phyloP scores from a whole-genome alignment of 345 rosid species.

The Populus pruinosa region DNA sequence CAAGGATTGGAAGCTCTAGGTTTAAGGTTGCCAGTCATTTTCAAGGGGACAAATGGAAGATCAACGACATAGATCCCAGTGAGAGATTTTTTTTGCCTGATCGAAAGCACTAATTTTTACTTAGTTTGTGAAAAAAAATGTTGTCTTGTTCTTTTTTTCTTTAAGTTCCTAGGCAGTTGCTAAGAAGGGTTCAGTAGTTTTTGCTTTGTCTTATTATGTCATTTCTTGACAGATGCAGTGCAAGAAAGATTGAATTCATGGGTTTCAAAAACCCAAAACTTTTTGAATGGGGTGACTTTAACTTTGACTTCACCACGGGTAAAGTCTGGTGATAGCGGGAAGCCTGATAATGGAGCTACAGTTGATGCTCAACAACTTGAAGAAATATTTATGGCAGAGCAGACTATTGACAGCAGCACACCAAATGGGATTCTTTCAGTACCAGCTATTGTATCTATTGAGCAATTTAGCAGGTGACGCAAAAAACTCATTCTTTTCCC shows the following conservation, averaged over 20 bases:
- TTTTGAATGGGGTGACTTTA: slow-evolving; percentile 41
- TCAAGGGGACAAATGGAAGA: neutral
- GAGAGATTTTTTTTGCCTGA: neutral
- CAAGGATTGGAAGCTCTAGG: neutral
- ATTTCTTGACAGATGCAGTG: slow-evolving; percentile 48
- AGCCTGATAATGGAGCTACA: slow-evolving; percentile 39
- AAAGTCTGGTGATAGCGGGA: slow-evolving; percentile 47
- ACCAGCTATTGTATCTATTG: slow-evolving; percentile 77
- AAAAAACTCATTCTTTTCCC: neutral
- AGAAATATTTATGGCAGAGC: slow-evolving; percentile 18
- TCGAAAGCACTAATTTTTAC: neutral
- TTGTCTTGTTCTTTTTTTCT: neutral
- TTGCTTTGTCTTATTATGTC: neutral
- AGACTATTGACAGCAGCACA: slow-evolving; percentile 32
- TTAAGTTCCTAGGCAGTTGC: neutral
- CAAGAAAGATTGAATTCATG: slow-evolving; percentile 69
- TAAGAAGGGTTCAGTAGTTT: neutral
- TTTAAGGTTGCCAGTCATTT: neutral
- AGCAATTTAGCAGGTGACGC: slow-evolving; percentile 92
- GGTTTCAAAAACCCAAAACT: slow-evolving; percentile 75
- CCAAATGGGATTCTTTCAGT: slow-evolving; percentile 62
- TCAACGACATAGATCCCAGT: neutral
- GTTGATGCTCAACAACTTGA: slow-evolving; percentile 51
- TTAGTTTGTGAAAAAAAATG: neutral
- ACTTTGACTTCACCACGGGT: slow-evolving; percentile 40